phyloP scores from a whole-genome alignment of 1,284 basidiomycete species.

The Apiotrichum akiyoshidainum region DNA sequence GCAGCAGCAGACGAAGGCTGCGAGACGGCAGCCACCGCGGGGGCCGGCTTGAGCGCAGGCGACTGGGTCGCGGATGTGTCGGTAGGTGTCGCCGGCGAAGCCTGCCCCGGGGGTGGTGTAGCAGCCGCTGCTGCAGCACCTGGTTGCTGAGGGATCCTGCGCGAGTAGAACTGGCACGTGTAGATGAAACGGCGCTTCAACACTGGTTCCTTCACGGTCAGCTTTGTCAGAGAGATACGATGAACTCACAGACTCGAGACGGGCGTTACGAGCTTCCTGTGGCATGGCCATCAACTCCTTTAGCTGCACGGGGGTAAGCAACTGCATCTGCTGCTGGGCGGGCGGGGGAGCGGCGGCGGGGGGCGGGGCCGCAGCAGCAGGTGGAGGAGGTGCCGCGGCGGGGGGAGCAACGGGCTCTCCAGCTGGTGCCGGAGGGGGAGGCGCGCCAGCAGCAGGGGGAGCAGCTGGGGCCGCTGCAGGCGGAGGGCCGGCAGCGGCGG shows the following conservation, averaged over 20 bases:
- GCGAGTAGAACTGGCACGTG: slow-evolving; percentile 15
- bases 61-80: neutral
- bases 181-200: slow-evolving; percentile 9
- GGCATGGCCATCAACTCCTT: slow-evolving; percentile 11
- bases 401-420: neutral
- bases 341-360: neutral
- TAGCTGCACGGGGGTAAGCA: slow-evolving; percentile 11
- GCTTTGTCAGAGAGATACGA: neutral
- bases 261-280: slow-evolving; percentile 7
- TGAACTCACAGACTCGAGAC: slow-evolving; percentile 7
- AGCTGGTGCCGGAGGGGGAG: neutral
- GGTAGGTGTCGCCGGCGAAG: neutral
- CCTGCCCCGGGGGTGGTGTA: neutral
- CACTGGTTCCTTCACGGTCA: slow-evolving; percentile 1
- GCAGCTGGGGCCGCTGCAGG: neutral
- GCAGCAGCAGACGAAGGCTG: neutral
- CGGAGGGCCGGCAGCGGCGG: neutral
- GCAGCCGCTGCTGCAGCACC: neutral
- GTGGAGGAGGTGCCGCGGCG: neutral
- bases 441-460: neutral
- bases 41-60: neutral
- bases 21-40: neutral
- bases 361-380: neutral
- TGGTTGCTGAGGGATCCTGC: slow-evolving; percentile 2
- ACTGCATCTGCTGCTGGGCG: slow-evolving; percentile 1